These are phyloP conservation scores for Beauveria varroae DNA, from an alignment of 2,329 filamentous ascomycete species.

Conservation along the genomic window DNA sequence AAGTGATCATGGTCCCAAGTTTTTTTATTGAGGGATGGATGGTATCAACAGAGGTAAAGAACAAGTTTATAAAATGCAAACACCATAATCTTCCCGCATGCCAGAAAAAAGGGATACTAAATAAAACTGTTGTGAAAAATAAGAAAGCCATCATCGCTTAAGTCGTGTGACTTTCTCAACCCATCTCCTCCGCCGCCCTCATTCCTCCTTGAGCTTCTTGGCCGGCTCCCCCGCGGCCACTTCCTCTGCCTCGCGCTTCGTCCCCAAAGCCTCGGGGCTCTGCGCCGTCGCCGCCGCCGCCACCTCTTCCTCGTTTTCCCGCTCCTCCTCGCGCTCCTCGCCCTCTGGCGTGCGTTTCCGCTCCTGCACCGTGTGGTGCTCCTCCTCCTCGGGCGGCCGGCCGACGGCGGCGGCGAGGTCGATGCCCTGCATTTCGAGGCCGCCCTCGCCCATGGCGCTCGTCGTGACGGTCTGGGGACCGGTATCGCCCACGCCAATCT, in stretches of 20 bases:
- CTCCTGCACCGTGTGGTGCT: conserved; percentile 7
- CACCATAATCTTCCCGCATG: background rate
- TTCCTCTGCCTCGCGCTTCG: conserved; percentile 50
- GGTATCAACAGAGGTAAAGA: background rate
- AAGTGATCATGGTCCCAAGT: background rate
- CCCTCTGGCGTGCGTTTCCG: too few species aligned
- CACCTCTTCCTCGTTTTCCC: conserved; percentile 14
- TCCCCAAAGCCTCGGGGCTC: conserved; percentile 27
- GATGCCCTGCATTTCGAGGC: conserved; percentile 46
- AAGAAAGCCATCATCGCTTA: background rate
- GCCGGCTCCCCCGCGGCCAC: conserved; percentile 31
- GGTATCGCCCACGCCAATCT: conserved; percentile 80
- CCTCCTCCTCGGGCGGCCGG: conserved; percentile 33
- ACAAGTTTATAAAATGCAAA: too few species aligned
- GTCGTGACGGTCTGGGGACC: conserved; percentile 57
- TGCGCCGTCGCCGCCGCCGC: conserved; percentile 21
- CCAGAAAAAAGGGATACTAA: background rate
- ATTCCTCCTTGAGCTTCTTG: conserved; percentile 45
- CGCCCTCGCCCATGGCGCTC: conserved; percentile 29
- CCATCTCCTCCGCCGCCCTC: conserved; percentile 2
- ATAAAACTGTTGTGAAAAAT: background rate
- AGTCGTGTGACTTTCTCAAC: background rate
- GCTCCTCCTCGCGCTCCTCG: too few species aligned
- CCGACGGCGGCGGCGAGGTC: conserved; percentile 56
- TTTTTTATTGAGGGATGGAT: background rate